Conservation (phyloP, 2,329 filamentous ascomycete genomes). For the Metarhizium guizhouense region DNA sequence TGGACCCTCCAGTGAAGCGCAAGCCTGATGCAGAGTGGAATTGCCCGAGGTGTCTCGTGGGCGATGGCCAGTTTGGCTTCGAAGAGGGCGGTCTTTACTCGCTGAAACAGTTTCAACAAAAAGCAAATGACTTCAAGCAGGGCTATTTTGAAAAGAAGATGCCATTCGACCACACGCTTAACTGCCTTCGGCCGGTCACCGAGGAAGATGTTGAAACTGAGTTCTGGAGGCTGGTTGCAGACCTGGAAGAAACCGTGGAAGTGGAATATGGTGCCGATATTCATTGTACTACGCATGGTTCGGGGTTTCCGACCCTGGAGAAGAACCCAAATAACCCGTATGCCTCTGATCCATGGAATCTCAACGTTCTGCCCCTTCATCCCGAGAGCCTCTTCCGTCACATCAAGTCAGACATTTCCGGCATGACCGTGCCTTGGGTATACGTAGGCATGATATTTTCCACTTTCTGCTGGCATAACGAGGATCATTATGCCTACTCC, state of each 20-base stretch:
- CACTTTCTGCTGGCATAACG: constrained; percentile 98
- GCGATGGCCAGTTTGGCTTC: constrained; percentile 93
- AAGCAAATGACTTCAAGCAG: constrained; percentile 90
- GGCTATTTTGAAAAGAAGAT: constrained; percentile 86
- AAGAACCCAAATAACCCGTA: constrained; percentile 81
- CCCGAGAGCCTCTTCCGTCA: constrained; percentile 90
- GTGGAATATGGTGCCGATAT: constrained; percentile 98
- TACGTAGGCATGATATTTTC: constrained; percentile 99
- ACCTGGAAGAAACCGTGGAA: constrained; percentile 89
- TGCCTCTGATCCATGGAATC: constrained; percentile 86
- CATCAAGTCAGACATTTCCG: constrained; percentile 96
- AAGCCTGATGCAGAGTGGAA: constrained; percentile 89
- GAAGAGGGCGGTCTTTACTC: constrained; percentile 96
- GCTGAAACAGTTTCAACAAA: constrained; percentile 90
- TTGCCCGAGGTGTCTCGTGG: constrained; percentile 88
- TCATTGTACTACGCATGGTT: constrained; percentile 94
- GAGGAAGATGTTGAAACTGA: constrained; percentile 95
- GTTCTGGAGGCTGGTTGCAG: constrained; percentile 93
- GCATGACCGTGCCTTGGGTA: constrained; percentile 98
- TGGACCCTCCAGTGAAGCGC: constrained; percentile 74
- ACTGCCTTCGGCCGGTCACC: constrained; percentile 71
- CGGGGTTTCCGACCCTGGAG: constrained; percentile 91
- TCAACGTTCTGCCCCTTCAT: constrained; percentile 85
- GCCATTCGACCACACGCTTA: constrained; percentile 76
- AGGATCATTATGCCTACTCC: constrained; percentile 96